phyloP scores from a whole-genome alignment of 805 yeast species.

The Starmerella apicola region DNA sequence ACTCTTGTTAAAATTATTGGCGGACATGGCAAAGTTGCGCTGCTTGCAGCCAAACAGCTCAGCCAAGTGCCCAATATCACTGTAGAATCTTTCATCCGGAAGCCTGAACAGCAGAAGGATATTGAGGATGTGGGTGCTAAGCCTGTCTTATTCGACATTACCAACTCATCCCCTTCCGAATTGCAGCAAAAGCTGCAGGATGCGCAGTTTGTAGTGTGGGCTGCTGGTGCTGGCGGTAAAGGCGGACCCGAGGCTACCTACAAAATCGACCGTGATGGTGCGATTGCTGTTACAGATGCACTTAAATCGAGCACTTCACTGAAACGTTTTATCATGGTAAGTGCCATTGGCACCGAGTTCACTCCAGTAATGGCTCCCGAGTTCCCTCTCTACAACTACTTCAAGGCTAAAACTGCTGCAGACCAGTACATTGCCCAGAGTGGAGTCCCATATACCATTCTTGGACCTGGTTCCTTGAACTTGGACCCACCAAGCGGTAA shows the following conservation, averaged over 20 bases:
- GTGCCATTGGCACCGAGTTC: background rate
- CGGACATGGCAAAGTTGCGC: slow-evolving; percentile 53
- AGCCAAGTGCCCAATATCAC: slow-evolving; percentile 24
- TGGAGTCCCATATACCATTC: background rate
- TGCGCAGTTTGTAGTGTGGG: slow-evolving; percentile 44
- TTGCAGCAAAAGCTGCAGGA: slow-evolving; percentile 34
- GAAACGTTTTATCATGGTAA: background rate
- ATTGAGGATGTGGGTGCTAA: slow-evolving; percentile 31
- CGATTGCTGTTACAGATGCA: slow-evolving; percentile 26
- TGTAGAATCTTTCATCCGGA: slow-evolving; percentile 36
- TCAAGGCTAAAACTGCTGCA: background rate
- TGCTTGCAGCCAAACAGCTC: slow-evolving; percentile 30
- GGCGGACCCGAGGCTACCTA: slow-evolving; percentile 35
- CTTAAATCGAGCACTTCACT: background rate
- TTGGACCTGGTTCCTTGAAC: background rate
- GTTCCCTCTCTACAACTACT: background rate
- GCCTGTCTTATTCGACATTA: slow-evolving; percentile 30
- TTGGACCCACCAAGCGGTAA: background rate
- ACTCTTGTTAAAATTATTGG: slow-evolving; percentile 38
- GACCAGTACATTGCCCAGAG: background rate
- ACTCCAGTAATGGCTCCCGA: background rate
- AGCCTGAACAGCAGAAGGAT: slow-evolving; percentile 33
- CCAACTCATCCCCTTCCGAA: slow-evolving; percentile 26
- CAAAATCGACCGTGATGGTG: slow-evolving; percentile 50
- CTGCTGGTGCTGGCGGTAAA: slow-evolving; percentile 50